Evolutionary conservation across 352 stramenopile genomes (phyloP).

Genomic region (Thalassiosira oceanica): DNA sequence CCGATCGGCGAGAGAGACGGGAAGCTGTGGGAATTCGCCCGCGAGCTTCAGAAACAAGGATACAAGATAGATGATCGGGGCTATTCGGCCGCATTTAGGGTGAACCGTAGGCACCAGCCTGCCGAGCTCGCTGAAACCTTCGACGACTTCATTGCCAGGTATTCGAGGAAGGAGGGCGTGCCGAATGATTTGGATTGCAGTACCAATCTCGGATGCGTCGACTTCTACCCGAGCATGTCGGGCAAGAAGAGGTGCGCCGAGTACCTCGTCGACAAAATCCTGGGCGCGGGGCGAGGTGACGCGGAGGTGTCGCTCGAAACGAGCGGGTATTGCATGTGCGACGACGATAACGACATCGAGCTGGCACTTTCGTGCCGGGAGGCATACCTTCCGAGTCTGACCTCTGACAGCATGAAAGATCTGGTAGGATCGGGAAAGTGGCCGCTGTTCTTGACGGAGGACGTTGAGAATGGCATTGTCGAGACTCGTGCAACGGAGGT

Average conservation of each 20-base stretch:
- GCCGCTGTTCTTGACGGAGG: no score
- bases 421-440: no score
- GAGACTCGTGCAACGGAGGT: no score
- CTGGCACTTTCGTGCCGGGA: conserved; percentile 64
- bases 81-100: conserved; percentile 66
- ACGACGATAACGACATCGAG: conserved; percentile 81
- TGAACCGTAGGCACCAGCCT: conserved; percentile 65
- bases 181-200: conserved; percentile 41
- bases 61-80: conserved; percentile 57
- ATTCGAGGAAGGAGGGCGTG: conserved; percentile 2
- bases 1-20: conserved; percentile 45
- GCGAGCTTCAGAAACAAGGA: conserved; percentile 25
- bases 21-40: conserved; percentile 58
- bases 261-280: no score
- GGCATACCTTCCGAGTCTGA: conserved; percentile 61
- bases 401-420: conserved; percentile 47
- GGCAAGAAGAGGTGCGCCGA: conserved; percentile 70
- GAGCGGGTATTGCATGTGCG: conserved; percentile 59
- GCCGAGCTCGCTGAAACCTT: conserved; percentile 4
- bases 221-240: conserved; percentile 66
- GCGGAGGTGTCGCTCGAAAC: conserved; percentile 15
- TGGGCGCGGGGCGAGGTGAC: no score
- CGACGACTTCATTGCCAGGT: conserved; percentile 18
- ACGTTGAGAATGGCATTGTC: no score
- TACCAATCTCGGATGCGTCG: conserved; percentile 69